Conservation (phyloP, 495 filamentous ascomycete genomes). For the Hypoxylon crocopeplum region DNA sequence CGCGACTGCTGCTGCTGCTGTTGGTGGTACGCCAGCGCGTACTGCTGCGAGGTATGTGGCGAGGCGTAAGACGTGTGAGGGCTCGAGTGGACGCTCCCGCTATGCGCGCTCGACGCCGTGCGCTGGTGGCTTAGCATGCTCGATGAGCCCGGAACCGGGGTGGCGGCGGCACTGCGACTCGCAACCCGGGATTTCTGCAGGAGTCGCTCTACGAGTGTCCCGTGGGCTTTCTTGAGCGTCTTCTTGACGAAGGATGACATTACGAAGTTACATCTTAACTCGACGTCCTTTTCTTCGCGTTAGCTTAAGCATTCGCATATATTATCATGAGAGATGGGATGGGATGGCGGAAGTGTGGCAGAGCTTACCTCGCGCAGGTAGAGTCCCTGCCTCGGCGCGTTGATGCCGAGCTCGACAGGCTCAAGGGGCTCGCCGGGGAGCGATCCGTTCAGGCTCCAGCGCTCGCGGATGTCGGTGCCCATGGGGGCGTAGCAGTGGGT, state of each 20-base stretch:
- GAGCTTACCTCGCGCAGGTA: slow-evolving; percentile 66
- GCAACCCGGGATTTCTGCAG: slow-evolving; percentile 61
- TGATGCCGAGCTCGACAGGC: slow-evolving; percentile 65
- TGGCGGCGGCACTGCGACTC: slow-evolving; percentile 5
- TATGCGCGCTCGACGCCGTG: no score
- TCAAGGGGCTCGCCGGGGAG: slow-evolving; percentile 67
- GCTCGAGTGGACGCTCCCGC: no score
- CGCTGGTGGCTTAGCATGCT: no score
- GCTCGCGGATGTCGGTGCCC: slow-evolving; percentile 70
- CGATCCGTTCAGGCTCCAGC: slow-evolving; percentile 69
- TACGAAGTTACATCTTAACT: slow-evolving; percentile 77
- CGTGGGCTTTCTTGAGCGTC: slow-evolving; percentile 74
- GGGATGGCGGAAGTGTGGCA: no score
- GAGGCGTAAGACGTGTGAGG: no score
- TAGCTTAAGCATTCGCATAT: background rate
- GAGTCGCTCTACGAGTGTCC: slow-evolving; percentile 68
- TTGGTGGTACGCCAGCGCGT: no score
- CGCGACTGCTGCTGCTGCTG: no score
- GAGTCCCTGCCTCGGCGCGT: slow-evolving; percentile 66
- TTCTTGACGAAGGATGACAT: slow-evolving; percentile 76
- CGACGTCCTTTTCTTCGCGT: slow-evolving; percentile 61
- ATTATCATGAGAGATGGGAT: no score
- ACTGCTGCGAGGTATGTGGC: no score
- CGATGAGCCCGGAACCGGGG: background rate
- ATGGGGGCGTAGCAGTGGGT: slow-evolving; percentile 76